Percentiles rank a stretch among this genome's conserved stretches.
phyloP scores from a whole-genome alignment of 257 asterid genomes.

The Phtheirospermum japonicum region DNA sequence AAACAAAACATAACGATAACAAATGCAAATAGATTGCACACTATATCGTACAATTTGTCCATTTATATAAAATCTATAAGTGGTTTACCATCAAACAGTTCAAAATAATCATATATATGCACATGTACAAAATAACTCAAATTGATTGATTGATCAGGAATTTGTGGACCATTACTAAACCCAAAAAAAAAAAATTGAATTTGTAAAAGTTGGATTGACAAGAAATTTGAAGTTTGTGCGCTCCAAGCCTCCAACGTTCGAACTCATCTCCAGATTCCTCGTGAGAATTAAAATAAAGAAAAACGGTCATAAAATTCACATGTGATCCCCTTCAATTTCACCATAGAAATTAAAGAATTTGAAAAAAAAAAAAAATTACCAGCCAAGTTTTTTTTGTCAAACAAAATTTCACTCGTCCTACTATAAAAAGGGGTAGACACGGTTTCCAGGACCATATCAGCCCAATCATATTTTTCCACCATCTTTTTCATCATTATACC shows the following conservation, averaged over 20 bases:
- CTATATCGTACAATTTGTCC: too few species aligned
- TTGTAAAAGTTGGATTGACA: neutral
- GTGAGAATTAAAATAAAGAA: conserved; percentile 34
- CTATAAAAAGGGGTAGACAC: conserved; percentile 47
- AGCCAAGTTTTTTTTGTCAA: neutral
- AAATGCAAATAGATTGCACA: too few species aligned
- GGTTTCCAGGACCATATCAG: conserved; percentile 48
- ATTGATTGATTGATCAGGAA: neutral
- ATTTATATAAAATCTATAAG: too few species aligned
- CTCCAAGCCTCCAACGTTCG: conserved; percentile 68
- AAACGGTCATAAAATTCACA: conserved; percentile 69
- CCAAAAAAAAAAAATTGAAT: conserved; percentile 16
- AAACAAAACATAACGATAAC: too few species aligned
- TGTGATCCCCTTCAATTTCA: conserved; percentile 55
- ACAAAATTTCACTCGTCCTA: neutral
- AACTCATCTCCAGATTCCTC: conserved; percentile 39
- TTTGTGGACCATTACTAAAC: conserved; percentile 24
- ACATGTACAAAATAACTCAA: too few species aligned
- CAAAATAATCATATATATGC: too few species aligned
- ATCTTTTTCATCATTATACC: conserved; percentile 53
- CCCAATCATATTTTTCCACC: conserved; percentile 26
- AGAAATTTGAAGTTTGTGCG: conserved; percentile 59
- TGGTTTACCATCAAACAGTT: too few species aligned
- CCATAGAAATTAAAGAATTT: neutral
- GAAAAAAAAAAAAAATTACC: neutral